Evolutionary conservation across 2,329 filamentous ascomycete genomes (phyloP).

Genomic region (Ophiosphaerella korrae): DNA sequence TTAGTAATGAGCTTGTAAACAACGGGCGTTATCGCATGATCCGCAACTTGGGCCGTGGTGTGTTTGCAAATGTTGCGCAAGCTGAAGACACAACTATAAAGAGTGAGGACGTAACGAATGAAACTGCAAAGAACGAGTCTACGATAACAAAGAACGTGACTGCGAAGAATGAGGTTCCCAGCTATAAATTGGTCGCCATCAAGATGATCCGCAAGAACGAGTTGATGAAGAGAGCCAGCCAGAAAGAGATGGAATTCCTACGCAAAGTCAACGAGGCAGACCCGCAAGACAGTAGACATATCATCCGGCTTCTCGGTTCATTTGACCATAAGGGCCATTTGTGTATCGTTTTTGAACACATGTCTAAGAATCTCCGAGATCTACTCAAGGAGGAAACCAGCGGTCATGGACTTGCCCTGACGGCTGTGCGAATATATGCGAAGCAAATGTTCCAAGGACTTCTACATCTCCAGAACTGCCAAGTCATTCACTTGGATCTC

Average conservation of each 20-base stretch:
- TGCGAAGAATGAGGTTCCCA: constrained; percentile 46
- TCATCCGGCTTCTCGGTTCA: constrained; percentile 82
- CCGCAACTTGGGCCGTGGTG: constrained; percentile 85
- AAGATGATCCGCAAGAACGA: constrained; percentile 99
- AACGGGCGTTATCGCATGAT: constrained; percentile 86
- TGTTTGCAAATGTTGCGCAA: constrained; percentile 95
- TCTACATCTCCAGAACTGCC: constrained; percentile 85
- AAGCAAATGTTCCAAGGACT: constrained; percentile 93
- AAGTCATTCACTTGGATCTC: constrained; percentile 92
- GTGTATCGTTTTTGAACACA: constrained; percentile 95
- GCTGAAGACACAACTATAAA: constrained; percentile 55
- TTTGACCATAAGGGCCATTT: constrained; percentile 96
- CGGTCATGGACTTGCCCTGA: constrained; percentile 88
- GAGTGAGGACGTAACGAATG: constrained; percentile 43
- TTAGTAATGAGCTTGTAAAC: constrained; percentile 87
- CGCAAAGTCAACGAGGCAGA: constrained; percentile 86
- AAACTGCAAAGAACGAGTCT: no score
- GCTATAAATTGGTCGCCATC: constrained; percentile 77
- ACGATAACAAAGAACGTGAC: not conserved
- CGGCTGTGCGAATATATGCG: constrained; percentile 85
- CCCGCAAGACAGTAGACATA: constrained; percentile 85
- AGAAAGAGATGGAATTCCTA: constrained; percentile 92
- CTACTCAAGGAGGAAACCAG: constrained; percentile 83
- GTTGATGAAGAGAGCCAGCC: constrained; percentile 86
- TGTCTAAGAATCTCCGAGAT: constrained; percentile 83